Conservation (phyloP, 2,329 filamentous ascomycete species). For the Ilyonectria sp. region DNA sequence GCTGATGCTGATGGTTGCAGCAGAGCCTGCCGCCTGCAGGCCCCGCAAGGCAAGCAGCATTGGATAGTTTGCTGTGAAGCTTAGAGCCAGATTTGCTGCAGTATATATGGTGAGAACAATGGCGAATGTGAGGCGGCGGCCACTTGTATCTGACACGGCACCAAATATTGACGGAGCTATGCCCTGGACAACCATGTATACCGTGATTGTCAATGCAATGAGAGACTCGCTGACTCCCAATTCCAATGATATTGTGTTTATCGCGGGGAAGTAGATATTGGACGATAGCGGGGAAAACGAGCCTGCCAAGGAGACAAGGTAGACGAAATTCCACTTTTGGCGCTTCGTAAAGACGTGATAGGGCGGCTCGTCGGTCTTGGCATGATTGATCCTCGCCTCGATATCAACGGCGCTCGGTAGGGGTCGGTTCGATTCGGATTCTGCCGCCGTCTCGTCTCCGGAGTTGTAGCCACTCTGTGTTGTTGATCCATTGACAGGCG, state of each 20-base stretch:
- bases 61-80: conserved; percentile 25
- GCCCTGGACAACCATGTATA: conserved; percentile 61
- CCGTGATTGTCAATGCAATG: conserved; percentile 57
- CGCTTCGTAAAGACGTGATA: conserved; percentile 22
- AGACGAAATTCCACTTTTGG: conserved; percentile 43
- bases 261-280: conserved; percentile 49
- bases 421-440: neutral
- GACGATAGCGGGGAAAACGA: conserved; percentile 43
- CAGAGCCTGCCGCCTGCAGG: conserved; percentile 41
- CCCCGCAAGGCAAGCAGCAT: conserved; percentile 32
- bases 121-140: conserved; percentile 31
- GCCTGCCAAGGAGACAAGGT: conserved; percentile 38
- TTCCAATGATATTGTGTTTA: conserved; percentile 40
- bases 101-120: conserved; percentile 26
- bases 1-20: conserved; percentile 44
- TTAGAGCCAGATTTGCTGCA: conserved; percentile 32
- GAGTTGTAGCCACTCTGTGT: neutral
- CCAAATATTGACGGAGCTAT: conserved; percentile 60
- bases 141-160: conserved; percentile 55
- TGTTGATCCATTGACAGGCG: neutral
- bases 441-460: neutral
- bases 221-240: conserved; percentile 43
- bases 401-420: neutral
- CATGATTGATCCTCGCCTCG: neutral
- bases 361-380: neutral